A percentile compares a stretch with the other conserved stretches of the same genome.
Evolutionary conservation across 768 basidiomycete genomes (phyloP).

Genomic region (Dioszegia aurantiaca): DNA sequence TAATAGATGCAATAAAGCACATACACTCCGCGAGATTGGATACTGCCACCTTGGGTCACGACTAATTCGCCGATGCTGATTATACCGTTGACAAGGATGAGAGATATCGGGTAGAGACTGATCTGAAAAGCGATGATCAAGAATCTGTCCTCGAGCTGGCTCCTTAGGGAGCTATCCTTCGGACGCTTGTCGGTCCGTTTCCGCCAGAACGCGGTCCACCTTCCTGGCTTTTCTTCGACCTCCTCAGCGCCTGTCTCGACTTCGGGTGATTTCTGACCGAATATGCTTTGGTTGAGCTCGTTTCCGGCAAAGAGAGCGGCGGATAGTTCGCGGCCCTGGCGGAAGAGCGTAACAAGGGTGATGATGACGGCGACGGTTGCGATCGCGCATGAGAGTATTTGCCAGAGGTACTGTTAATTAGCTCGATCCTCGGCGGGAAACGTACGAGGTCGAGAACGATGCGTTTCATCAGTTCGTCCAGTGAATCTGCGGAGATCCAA

Average conservation of each 20-base stretch:
- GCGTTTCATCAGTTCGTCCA: neutral
- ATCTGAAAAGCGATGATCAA: constrained; percentile 32
- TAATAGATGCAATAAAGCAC: constrained; percentile 28
- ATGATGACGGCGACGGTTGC: constrained; percentile 19
- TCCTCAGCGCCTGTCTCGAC: neutral
- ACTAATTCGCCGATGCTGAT: constrained; percentile 30
- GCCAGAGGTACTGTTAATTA: constrained; percentile 27
- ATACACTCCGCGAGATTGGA: constrained; percentile 11
- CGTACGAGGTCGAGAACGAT: constrained; percentile 16
- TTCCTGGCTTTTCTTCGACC: neutral
- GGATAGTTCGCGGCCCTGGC: constrained; percentile 7
- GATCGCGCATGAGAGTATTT: constrained; percentile 26
- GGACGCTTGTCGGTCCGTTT: neutral
- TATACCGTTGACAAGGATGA: constrained; percentile 29
- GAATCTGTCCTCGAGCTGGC: constrained; percentile 28
- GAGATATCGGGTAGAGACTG: constrained; percentile 28
- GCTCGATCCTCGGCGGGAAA: neutral
- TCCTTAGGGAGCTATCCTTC: neutral
- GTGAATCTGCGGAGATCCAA: constrained; percentile 8
- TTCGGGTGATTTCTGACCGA: neutral
- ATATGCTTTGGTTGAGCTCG: constrained; percentile 1
- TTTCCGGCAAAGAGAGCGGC: constrained; percentile 1
- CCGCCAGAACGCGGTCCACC: neutral
- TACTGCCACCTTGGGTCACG: constrained; percentile 21
- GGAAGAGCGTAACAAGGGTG: constrained; percentile 13